These are phyloP conservation scores for Pyricularia grisea DNA, from an alignment of 2,329 filamentous ascomycete genomes.

Conservation along the genomic window DNA sequence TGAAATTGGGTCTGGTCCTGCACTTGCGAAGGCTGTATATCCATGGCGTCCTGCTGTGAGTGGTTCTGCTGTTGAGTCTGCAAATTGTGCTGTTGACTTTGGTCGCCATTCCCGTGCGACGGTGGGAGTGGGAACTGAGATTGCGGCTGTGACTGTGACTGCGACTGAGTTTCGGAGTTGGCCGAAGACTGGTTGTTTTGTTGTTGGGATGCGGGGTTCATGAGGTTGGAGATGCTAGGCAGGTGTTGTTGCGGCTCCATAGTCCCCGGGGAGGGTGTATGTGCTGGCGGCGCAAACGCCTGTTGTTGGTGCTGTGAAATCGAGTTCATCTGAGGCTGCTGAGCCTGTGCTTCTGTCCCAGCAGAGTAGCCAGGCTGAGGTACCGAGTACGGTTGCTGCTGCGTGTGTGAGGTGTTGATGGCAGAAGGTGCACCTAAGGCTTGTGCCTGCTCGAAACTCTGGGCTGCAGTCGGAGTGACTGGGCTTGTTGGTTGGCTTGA, in stretches of 20 bases:
- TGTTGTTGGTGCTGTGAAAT: slow-evolving; percentile 17
- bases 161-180: slow-evolving; percentile 17
- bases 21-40: slow-evolving; percentile 8
- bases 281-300: slow-evolving; percentile 16
- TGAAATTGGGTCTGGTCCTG: slow-evolving; percentile 21
- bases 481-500: slow-evolving; percentile 57
- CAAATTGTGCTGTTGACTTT: slow-evolving; percentile 19
- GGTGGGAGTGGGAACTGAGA: slow-evolving; percentile 11
- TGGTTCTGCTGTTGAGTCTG: slow-evolving; percentile 11
- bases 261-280: slow-evolving; percentile 28
- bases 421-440: slow-evolving; percentile 10
- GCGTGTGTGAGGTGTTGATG: slow-evolving; percentile 14
- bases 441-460: slow-evolving; percentile 36
- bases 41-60: slow-evolving; percentile 11
- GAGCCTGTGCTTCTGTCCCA: slow-evolving; percentile 21
- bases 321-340: slow-evolving; percentile 21
- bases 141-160: slow-evolving; percentile 15
- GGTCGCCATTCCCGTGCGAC: slow-evolving; percentile 17
- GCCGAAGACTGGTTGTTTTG: slow-evolving; percentile 30
- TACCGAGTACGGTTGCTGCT: slow-evolving; percentile 16
- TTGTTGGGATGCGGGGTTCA: slow-evolving; percentile 48
- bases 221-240: slow-evolving; percentile 75
- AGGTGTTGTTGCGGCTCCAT: slow-evolving; percentile 52
- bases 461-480: slow-evolving; percentile 47
- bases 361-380: slow-evolving; percentile 10